These are phyloP conservation scores for Piromyces sp. DNA, from an alignment of 192 early-diverging fungal species.

Conservation along the genomic window DNA sequence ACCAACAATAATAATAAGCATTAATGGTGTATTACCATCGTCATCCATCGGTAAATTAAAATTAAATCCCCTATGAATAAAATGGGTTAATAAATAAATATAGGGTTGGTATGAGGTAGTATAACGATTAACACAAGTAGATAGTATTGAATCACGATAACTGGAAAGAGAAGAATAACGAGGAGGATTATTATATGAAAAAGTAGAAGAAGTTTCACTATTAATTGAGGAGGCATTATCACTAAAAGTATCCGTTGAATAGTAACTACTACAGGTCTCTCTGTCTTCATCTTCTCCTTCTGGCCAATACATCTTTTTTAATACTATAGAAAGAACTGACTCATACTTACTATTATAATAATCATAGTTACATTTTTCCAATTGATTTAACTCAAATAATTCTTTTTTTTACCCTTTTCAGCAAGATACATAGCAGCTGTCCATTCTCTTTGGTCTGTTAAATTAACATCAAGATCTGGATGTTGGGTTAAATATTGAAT, in stretches of 20 bases:
- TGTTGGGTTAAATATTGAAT: background rate
- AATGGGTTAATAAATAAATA: background rate
- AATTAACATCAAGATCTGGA: background rate
- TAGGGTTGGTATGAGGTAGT: background rate
- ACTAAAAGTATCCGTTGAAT: background rate
- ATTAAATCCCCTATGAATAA: background rate
- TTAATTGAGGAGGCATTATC: background rate
- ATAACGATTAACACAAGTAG: background rate
- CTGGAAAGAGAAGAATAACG: background rate
- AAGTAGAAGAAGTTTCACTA: background rate
- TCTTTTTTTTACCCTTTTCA: background rate
- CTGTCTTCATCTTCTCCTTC: background rate
- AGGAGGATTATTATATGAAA: background rate
- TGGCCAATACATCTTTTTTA: background rate
- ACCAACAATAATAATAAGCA: background rate
- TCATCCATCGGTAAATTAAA: background rate
- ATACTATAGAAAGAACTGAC: background rate
- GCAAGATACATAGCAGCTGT: background rate
- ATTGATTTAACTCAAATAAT: background rate
- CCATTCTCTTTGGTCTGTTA: background rate
- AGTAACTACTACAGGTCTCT: too few relatives aligned
- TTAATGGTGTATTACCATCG: background rate
- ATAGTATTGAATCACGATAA: background rate
- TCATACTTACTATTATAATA: background rate
- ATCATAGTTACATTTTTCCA: background rate